These are phyloP conservation scores for Aspergillus sp. DNA, from an alignment of 2,329 filamentous ascomycete species.

Conservation along the genomic window DNA sequence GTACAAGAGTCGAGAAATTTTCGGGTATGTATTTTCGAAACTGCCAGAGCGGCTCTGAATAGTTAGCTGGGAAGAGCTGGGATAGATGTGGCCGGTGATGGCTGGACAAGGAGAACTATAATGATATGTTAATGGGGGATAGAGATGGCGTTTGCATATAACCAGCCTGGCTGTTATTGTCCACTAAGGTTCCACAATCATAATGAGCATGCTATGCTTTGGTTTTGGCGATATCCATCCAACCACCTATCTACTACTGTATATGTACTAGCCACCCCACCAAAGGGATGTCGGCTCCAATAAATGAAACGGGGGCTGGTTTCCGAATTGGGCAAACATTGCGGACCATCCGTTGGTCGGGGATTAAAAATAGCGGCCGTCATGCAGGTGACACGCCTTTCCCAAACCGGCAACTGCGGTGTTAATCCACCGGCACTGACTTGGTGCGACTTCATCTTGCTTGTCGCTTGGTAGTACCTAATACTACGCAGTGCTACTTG, in stretches of 20 bases:
- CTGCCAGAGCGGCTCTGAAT: constrained; percentile 47
- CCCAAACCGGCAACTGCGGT: neutral
- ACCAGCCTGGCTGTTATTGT: neutral
- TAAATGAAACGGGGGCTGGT: neutral
- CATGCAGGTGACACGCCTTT: neutral
- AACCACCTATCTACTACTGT: too few species aligned
- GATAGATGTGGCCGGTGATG: too few species aligned
- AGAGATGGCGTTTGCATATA: neutral
- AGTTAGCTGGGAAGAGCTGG: neutral
- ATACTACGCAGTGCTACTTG: too few species aligned
- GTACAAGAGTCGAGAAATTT: constrained; percentile 88
- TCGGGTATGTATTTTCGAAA: constrained; percentile 77
- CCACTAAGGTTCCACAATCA: neutral
- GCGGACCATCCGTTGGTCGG: neutral
- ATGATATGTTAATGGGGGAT: neutral
- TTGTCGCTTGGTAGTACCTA: too few species aligned
- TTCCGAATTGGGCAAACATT: neutral
- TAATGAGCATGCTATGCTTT: too few species aligned
- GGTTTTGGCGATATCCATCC: too few species aligned
- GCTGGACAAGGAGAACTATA: too few species aligned
- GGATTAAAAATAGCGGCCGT: neutral
- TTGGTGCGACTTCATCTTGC: too few species aligned
- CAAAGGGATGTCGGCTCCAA: neutral
- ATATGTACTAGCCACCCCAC: too few species aligned
- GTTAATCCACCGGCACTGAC: too few species aligned